Evolutionary conservation across 805 yeast species (phyloP).

Genomic region (Nakazawaea ernobii): DNA sequence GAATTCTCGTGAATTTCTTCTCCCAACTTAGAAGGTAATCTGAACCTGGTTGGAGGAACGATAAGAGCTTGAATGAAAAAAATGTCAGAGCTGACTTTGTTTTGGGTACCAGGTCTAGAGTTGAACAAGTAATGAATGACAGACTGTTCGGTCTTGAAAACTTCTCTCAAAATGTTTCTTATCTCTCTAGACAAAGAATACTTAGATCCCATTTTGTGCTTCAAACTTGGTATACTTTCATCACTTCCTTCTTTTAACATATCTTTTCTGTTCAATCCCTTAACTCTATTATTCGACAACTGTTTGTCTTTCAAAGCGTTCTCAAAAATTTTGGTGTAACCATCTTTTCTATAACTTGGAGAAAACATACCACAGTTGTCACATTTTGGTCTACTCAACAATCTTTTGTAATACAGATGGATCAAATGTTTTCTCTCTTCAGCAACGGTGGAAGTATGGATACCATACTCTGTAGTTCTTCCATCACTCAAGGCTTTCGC

Average conservation of each 20-base stretch:
- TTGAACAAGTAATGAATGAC: conserved; percentile 74
- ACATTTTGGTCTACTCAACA: conserved; percentile 79
- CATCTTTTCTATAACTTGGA: conserved; percentile 93
- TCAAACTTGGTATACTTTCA: conserved; percentile 41
- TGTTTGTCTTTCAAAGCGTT: conserved; percentile 80
- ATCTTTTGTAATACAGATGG: conserved; percentile 67
- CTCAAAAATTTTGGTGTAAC: conserved; percentile 88
- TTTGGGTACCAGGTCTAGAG: conserved; percentile 58
- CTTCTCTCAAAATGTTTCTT: conserved; percentile 66
- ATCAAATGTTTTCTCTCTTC: conserved; percentile 77
- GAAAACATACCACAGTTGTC: conserved; percentile 95
- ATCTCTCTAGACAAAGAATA: conserved; percentile 87
- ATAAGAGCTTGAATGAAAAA: conserved; percentile 85
- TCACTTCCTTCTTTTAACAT: conserved; percentile 43
- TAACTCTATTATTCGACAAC: conserved; percentile 70
- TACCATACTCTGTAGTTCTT: conserved; percentile 58
- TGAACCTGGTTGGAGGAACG: conserved; percentile 95
- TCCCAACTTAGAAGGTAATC: conserved; percentile 94
- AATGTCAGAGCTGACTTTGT: conserved; percentile 60
- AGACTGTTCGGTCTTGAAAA: conserved; percentile 68
- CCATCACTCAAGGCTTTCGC: conserved; percentile 73
- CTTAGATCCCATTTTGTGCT: conserved; percentile 68
- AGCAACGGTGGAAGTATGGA: conserved; percentile 75
- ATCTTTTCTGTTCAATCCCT: conserved; percentile 70
- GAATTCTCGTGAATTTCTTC: conserved; percentile 94